Evolutionary conservation across 257 asterid genomes (phyloP).

Genomic region (Asclepias syriaca): DNA sequence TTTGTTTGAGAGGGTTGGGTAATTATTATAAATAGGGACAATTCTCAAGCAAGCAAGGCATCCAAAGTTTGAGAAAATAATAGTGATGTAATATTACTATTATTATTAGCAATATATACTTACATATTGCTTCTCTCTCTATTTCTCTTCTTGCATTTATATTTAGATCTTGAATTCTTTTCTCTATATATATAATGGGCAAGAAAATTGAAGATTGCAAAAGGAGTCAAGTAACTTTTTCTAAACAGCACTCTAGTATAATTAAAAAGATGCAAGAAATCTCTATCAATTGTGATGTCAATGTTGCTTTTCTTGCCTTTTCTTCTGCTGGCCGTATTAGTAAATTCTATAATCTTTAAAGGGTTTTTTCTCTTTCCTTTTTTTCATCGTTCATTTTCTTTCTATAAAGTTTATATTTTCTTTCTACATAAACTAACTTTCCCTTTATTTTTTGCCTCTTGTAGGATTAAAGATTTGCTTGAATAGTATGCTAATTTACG

Average conservation of each 20-base stretch:
- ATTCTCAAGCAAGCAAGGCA: neutral
- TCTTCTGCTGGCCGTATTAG: slow-evolving; percentile 57
- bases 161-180: neutral
- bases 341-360: slow-evolving; percentile 34
- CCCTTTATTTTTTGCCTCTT: neutral
- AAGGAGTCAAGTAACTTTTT: slow-evolving; percentile 60
- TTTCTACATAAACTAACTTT: too few relatives aligned
- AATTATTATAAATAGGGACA: too few relatives aligned
- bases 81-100: neutral
- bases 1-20: too few relatives aligned
- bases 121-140: neutral
- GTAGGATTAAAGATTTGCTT: slow-evolving; percentile 53
- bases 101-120: neutral
- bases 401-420: neutral
- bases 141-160: neutral
- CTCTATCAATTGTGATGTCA: slow-evolving; percentile 37
- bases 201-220: slow-evolving; percentile 40
- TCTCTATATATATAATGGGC: slow-evolving; percentile 30
- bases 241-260: slow-evolving; percentile 51
- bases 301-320: slow-evolving; percentile 47
- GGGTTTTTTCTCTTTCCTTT: slow-evolving; percentile 13
- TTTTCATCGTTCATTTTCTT: neutral
- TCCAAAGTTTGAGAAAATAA: neutral
- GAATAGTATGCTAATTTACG: slow-evolving; percentile 37
- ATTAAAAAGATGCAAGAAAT: slow-evolving; percentile 49